phyloP scores from a whole-genome alignment of 1,139 yeast genomes.

The Zygosaccharomyces sapae region DNA sequence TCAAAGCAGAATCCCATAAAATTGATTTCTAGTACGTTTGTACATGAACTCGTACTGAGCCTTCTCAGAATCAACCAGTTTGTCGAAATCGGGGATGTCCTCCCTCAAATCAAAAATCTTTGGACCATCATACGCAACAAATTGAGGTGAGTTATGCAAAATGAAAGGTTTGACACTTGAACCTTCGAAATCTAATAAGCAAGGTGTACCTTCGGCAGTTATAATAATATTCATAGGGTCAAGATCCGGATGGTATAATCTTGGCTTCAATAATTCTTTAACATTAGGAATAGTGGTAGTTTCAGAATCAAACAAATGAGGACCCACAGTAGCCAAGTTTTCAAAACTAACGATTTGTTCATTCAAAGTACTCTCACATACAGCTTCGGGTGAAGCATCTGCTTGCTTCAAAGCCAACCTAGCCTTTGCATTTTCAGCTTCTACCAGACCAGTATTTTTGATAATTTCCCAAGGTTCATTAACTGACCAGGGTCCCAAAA shows the following conservation, averaged over 20 bases:
- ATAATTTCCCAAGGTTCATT: constrained; percentile 58
- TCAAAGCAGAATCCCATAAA: constrained; percentile 79
- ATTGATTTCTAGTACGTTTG: constrained; percentile 85
- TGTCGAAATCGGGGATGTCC: constrained; percentile 61
- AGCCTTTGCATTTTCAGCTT: constrained; percentile 57
- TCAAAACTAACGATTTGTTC: constrained; percentile 57
- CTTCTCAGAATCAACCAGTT: constrained; percentile 66
- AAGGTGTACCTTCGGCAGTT: constrained; percentile 39
- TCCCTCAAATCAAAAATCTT: constrained; percentile 70
- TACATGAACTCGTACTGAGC: constrained; percentile 81
- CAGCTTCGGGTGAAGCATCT: constrained; percentile 42
- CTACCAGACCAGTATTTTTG: constrained; percentile 59
- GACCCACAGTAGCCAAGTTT: constrained; percentile 52
- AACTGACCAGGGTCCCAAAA: constrained; percentile 73
- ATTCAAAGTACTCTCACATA: constrained; percentile 44
- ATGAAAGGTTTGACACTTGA: constrained; percentile 76
- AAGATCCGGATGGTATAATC: constrained; percentile 74
- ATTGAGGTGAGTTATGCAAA: constrained; percentile 72
- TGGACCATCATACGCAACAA: constrained; percentile 82
- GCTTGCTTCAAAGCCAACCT: constrained; percentile 56
- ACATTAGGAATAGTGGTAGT: constrained; percentile 55
- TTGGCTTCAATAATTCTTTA: constrained; percentile 63
- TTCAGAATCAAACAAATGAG: constrained; percentile 49
- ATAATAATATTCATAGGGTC: constrained; percentile 83
- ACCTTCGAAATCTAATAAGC: constrained; percentile 78